phyloP scores from a whole-genome alignment of 768 basidiomycete species.

The Calocybe gangraenosa region DNA sequence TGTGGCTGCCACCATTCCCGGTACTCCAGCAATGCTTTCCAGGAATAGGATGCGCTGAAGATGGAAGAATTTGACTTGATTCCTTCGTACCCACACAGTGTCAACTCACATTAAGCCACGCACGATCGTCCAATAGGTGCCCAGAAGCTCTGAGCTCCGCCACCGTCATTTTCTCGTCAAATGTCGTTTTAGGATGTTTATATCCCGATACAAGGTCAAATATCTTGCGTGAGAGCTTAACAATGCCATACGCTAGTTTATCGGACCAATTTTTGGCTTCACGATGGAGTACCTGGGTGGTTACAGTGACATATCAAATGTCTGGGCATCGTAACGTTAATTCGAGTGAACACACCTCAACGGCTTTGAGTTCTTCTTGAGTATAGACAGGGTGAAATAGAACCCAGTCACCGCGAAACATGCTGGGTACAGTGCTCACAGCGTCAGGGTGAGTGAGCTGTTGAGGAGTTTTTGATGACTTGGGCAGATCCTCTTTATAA shows the following conservation, averaged over 20 bases:
- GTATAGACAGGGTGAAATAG: slow-evolving; percentile 92
- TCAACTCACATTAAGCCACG: slow-evolving; percentile 67
- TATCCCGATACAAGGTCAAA: slow-evolving; percentile 90
- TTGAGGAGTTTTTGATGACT: slow-evolving; percentile 16
- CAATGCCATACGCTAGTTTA: slow-evolving; percentile 64
- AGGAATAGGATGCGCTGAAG: slow-evolving; percentile 54
- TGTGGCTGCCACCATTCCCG: slow-evolving; percentile 91
- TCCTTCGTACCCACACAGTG: background rate
- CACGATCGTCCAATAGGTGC: slow-evolving; percentile 65
- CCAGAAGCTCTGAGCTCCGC: slow-evolving; percentile 72
- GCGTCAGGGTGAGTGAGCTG: slow-evolving; percentile 39
- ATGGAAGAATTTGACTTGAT: background rate
- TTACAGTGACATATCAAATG: background rate
- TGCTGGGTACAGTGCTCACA: slow-evolving; percentile 50
- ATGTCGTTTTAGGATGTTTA: slow-evolving; percentile 66
- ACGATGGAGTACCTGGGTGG: slow-evolving; percentile 60
- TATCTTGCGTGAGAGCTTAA: slow-evolving; percentile 51
- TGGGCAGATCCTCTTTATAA: slow-evolving; percentile 12
- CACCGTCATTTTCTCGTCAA: slow-evolving; percentile 58
- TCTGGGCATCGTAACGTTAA: background rate
- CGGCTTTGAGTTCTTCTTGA: slow-evolving; percentile 63
- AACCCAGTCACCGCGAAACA: slow-evolving; percentile 79
- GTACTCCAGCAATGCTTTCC: slow-evolving; percentile 91
- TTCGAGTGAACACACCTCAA: slow-evolving; percentile 44
- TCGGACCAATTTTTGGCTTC: slow-evolving; percentile 66